phyloP scores from a whole-genome alignment of 306 rosid species.

The Cucurbita pepo region DNA sequence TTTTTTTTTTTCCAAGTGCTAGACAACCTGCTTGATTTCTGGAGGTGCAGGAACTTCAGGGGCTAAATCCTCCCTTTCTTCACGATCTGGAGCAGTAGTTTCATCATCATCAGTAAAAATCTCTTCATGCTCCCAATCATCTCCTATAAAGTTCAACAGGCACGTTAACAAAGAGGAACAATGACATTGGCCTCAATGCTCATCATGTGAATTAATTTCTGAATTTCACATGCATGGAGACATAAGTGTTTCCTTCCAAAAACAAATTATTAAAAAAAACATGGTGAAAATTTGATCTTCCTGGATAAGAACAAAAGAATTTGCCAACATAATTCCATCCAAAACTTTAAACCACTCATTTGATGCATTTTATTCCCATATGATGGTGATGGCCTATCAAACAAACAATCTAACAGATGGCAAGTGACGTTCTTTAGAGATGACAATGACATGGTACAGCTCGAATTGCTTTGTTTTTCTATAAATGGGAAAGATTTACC shows the following conservation, averaged over 20 bases:
- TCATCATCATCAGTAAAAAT: conserved; percentile 96
- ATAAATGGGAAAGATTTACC: conserved; percentile 28
- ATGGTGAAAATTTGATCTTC: neutral
- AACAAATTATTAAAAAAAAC: neutral
- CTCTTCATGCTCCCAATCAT: conserved; percentile 98
- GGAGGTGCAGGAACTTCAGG: conserved; percentile 97
- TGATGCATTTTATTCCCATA: neutral
- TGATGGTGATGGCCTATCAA: neutral
- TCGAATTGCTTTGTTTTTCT: neutral
- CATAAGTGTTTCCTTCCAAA: neutral
- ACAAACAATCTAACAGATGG: neutral
- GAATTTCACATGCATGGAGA: neutral
- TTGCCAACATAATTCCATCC: neutral
- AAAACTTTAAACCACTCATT: neutral
- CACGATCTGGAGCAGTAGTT: conserved; percentile 82
- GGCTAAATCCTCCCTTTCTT: conserved; percentile 92
- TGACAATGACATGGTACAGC: neutral
- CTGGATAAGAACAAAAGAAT: neutral
- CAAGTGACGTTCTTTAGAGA: neutral
- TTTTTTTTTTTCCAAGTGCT: neutral
- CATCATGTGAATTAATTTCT: neutral
- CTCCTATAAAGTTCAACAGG: conserved; percentile 33
- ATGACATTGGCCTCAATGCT: neutral
- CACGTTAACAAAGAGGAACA: neutral
- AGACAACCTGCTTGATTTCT: conserved; percentile 80